Percentiles rank a stretch among this genome's conserved stretches.
Conservation (phyloP, 495 filamentous ascomycete species). For the Penicillium silybi region DNA sequence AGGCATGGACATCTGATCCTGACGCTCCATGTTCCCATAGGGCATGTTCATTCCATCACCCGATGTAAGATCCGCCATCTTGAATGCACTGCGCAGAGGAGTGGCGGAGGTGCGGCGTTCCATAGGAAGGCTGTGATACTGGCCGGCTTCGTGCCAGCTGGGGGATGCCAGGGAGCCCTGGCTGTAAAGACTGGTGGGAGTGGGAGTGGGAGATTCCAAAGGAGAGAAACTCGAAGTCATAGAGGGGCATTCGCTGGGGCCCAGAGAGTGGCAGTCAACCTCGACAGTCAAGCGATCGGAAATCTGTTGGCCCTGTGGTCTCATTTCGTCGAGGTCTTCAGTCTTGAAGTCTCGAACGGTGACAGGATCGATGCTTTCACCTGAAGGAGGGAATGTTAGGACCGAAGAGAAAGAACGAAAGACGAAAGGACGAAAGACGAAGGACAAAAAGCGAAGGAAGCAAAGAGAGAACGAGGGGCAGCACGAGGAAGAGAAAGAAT, state of each 20-base stretch:
- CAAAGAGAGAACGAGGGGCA: slow-evolving; percentile 18
- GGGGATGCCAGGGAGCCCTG: slow-evolving; percentile 41
- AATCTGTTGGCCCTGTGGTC: slow-evolving; percentile 36
- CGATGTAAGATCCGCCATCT: slow-evolving; percentile 34
- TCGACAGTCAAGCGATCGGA: slow-evolving; percentile 43
- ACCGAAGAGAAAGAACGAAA: slow-evolving; percentile 4
- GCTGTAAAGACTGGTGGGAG: slow-evolving; percentile 44
- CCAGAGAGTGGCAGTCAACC: slow-evolving; percentile 41
- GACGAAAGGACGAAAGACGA: slow-evolving; percentile 4
- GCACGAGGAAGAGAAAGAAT: slow-evolving; percentile 22
- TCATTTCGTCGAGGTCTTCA: slow-evolving; percentile 38
- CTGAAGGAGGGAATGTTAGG: slow-evolving; percentile 26
- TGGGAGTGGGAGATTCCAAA: slow-evolving; percentile 43
- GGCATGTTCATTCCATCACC: slow-evolving; percentile 33
- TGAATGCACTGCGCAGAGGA: slow-evolving; percentile 38
- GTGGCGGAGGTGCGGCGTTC: slow-evolving; percentile 34
- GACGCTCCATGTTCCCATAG: slow-evolving; percentile 33
- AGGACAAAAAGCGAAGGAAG: slow-evolving; percentile 12
- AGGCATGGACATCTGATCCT: slow-evolving; percentile 36
- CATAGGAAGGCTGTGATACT: slow-evolving; percentile 28
- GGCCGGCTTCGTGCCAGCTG: slow-evolving; percentile 36
- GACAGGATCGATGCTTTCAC: slow-evolving; percentile 26
- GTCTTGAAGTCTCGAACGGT: slow-evolving; percentile 21
- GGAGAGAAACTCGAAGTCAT: slow-evolving; percentile 45
- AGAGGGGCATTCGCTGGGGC: slow-evolving; percentile 44